A percentile compares a stretch with the other conserved stretches of the same genome.
These are phyloP conservation scores for Batkoa obscura DNA, from an alignment of 371 early-diverging fungal genomes.

Conservation along the genomic window DNA sequence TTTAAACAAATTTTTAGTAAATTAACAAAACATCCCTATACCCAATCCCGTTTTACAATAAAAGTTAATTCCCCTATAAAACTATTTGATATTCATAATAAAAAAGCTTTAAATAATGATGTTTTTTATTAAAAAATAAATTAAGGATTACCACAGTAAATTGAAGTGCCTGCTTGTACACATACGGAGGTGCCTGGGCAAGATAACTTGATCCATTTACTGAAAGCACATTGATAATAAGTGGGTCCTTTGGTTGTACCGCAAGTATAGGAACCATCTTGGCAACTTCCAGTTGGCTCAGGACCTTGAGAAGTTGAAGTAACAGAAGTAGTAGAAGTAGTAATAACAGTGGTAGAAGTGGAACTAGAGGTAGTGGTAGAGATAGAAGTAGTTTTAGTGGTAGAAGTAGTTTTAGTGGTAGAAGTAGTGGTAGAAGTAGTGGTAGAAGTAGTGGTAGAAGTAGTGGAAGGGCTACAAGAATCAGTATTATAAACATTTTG, in stretches of 20 bases:
- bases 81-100: too few relatives aligned
- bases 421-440: neutral
- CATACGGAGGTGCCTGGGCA: neutral
- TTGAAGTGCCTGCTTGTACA: neutral
- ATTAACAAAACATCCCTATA: too few relatives aligned
- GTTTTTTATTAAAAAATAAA: too few relatives aligned
- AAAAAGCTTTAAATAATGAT: too few relatives aligned
- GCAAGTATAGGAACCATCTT: neutral
- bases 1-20: too few relatives aligned
- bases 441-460: neutral
- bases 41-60: too few relatives aligned
- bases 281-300: neutral
- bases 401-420: neutral
- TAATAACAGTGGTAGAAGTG: neutral
- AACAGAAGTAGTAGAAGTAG: neutral
- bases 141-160: neutral
- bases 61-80: too few relatives aligned
- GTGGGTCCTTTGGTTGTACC: neutral
- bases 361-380: neutral
- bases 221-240: neutral
- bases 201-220: neutral
- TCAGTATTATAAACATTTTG: neutral
- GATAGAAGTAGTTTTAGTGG: neutral
- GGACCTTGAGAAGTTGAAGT: neutral
- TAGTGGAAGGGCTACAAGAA: slow-evolving; percentile 6